Evolutionary conservation across 2,329 filamentous ascomycete species (phyloP), one percentile per base, ranked within the genome.

Genomic region (Didymellaceae sp.): DNA sequence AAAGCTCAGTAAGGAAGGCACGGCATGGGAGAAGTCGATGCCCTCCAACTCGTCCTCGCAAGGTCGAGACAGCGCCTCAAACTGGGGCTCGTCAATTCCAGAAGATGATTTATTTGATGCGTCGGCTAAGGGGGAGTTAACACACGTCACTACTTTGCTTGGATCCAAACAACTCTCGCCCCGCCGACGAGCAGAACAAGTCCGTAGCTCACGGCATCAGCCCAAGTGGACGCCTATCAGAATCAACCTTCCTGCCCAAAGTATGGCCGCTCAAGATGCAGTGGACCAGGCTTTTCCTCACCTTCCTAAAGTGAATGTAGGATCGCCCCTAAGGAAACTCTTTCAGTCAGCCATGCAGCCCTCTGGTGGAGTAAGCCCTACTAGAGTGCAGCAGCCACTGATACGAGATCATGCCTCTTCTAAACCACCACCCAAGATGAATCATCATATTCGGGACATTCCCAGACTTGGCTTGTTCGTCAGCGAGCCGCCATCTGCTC

Each of bases 381-480:
- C 22, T 34, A 26, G 7, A 24, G n/a, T 6, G 14, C 37, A 39
- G 4, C 30, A 38, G 8, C 38, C 35, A 6, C 32, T 40, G 21
- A 22, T 40, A 5, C 17, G 39, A 18, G 54, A 21, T 2, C 17
- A 17, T 9, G 31, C 24, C 11, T 40, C 46, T 0, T 34, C 24
- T n/a, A 31, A 59, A 0, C 64, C 61, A 18, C 61, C 65, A 0
- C 52, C 42, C 2, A 59, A 59, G 24, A 26, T 62, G 13, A 18
- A 58, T 3, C 49, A 68, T 24, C 53, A 68, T 25, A 62, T 74
- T 20, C 59, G 66, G 1, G 33, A 66, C 16, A 50, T 75, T 14
- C 65, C 69, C 1, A 21, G 25, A 0, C 54, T 64, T 13, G 57
- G 67, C 16, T 50, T 75, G 1, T 74, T 72, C 28, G 59, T 69